These are phyloP conservation scores for Xylariaceae sp. DNA, from an alignment of 2,329 filamentous ascomycete genomes.

Conservation along the genomic window DNA sequence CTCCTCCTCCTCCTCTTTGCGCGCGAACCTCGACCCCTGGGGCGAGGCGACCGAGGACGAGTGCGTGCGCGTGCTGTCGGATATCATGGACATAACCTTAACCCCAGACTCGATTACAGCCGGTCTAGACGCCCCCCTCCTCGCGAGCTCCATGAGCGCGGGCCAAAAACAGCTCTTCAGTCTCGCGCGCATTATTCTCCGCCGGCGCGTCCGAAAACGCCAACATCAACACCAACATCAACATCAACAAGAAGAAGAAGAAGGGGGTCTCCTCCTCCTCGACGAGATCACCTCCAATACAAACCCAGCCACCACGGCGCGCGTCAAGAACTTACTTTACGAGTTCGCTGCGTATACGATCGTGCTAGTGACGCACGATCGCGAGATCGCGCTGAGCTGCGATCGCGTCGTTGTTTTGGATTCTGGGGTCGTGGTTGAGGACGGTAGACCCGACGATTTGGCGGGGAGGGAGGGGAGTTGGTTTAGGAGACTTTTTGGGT, in stretches of 20 bases:
- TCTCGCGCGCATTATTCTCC: slow-evolving; percentile 23
- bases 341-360: slow-evolving; percentile 43
- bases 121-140: slow-evolving; percentile 30
- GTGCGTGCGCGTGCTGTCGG: slow-evolving; percentile 19
- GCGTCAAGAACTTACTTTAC: slow-evolving; percentile 22
- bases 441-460: slow-evolving; percentile 22
- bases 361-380: slow-evolving; percentile 28
- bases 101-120: slow-evolving; percentile 19
- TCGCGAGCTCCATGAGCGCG: slow-evolving; percentile 39
- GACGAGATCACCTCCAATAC: slow-evolving; percentile 31
- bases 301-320: slow-evolving; percentile 23
- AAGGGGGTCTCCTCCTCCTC: slow-evolving; percentile 25
- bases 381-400: slow-evolving; percentile 40
- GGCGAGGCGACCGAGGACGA: slow-evolving; percentile 16
- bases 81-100: slow-evolving; percentile 22
- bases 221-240: too few relatives aligned
- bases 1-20: too few relatives aligned
- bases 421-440: slow-evolving; percentile 39
- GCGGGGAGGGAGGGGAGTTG: slow-evolving; percentile 12
- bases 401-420: slow-evolving; percentile 44
- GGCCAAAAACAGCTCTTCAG: slow-evolving; percentile 39
- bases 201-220: slow-evolving; percentile 26
- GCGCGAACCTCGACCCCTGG: slow-evolving; percentile 28
- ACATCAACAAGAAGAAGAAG: too few relatives aligned
- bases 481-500: slow-evolving; percentile 19